Conservation (phyloP, 106 monocot species). For the Alisma plantagoaquatica region DNA sequence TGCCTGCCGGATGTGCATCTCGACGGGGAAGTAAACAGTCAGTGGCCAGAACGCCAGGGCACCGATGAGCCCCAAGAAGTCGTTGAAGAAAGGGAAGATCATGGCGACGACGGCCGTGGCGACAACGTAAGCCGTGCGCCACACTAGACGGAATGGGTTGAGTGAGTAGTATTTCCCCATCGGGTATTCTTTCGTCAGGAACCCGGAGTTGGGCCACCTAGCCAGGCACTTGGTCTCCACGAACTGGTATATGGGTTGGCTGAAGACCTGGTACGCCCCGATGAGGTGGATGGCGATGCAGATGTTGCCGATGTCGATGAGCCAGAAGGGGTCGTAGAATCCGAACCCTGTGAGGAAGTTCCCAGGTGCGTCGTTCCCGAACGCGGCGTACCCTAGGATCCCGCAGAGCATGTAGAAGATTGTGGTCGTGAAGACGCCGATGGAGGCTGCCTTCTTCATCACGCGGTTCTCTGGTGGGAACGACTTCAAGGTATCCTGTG, state of each 20-base stretch:
- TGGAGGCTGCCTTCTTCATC: constrained; percentile 28
- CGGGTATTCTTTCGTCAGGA: constrained; percentile 16
- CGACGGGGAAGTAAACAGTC: constrained; percentile 25
- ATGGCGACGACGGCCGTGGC: constrained; percentile 25
- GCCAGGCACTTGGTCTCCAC: constrained; percentile 11
- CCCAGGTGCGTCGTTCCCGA: constrained; percentile 24
- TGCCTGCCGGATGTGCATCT: constrained; percentile 38
- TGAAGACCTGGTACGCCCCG: constrained; percentile 45
- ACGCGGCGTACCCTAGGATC: constrained; percentile 25
- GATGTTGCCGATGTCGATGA: constrained; percentile 29
- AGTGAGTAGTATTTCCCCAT: constrained; percentile 1
- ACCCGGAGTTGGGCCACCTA: constrained; percentile 13
- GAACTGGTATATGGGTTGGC: constrained; percentile 34
- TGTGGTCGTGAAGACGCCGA: constrained; percentile 25
- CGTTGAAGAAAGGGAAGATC: constrained; percentile 51
- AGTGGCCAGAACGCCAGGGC: constrained; percentile 37
- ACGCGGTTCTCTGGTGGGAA: constrained; percentile 21
- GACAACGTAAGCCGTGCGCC: constrained; percentile 22
- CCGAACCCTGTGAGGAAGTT: constrained; percentile 38
- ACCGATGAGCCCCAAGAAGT: constrained; percentile 34
- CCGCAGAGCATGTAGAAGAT: constrained; percentile 38
- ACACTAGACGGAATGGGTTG: constrained; percentile 20
- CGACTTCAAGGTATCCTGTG: constrained; percentile 27
- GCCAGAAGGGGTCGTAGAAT: constrained; percentile 37
- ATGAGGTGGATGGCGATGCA: constrained; percentile 28